Base-by-base conservation (phyloP, 1,139 yeast genomes). In the Suhomyces anneliseae region DNA sequence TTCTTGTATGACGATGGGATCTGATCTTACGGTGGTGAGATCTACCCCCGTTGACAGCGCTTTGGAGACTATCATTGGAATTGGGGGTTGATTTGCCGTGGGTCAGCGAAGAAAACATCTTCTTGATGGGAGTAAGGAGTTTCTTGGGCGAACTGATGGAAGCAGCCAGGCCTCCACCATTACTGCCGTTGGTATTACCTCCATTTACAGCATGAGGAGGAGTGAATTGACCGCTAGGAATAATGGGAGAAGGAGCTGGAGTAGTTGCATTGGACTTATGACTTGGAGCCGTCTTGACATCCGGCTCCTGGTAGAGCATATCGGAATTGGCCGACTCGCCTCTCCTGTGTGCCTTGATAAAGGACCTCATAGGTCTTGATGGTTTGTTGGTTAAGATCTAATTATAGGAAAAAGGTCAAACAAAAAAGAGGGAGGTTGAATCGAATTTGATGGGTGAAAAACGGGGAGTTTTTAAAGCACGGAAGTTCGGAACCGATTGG, bases 331-430 rank as follows among this genome's bases (percentile, higher is more conserved):
- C 44, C 6, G 58, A 54, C 42, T 54, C 57, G 34, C 46, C 62
- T 51, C 73, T 59, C 51, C 68, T 63, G 54, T 75, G 80, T 11
- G 76, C 64, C 57, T 74, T 75, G 47, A 76, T 74, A 54, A 76
- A 74, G n/a, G 80, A 72, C 52, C 78, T 66, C 81, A 76, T 76
- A 38, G 38, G 27, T 34, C 32, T 11, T 2, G 32, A 11, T 9
- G 11, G 32, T 29, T 29, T 9, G 32, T 9, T 5, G 32, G 24
- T 19, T 19, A 19, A 19, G 24, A 19, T 19, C 24, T 19, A 19
- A 6, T 19, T 19, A 19, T 19, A 19, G 24, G 24, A 19, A 19
- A 19, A 19, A 19, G 24, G 24, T 19, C 24, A 19, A 19, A 14
- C 15, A 14, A 14, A 14, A 14, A 14, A 14, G 2, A 2, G 2